Percentiles rank a stretch among this genome's conserved stretches.
phyloP scores from a whole-genome alignment of 2,329 filamentous ascomycete species.

The Exophiala alcalophila region DNA sequence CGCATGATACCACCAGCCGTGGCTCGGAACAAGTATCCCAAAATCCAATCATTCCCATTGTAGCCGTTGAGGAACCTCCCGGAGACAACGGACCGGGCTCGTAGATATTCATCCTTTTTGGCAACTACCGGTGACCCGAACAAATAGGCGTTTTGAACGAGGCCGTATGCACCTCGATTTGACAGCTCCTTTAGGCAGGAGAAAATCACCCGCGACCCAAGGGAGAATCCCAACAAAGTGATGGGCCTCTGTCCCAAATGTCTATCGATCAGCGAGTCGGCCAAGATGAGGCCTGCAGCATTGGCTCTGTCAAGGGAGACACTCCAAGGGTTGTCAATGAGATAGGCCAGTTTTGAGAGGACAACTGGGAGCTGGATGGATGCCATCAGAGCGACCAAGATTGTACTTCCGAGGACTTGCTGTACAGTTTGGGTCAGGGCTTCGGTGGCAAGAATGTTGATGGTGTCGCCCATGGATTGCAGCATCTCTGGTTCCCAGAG shows the following conservation, averaged over 20 bases:
- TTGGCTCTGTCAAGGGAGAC: conserved; percentile 92
- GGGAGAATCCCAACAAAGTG: conserved; percentile 90
- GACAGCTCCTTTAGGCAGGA: conserved; percentile 84
- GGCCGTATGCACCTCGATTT: conserved; percentile 74
- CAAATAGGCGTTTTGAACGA: conserved; percentile 92
- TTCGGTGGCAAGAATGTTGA: conserved; percentile 97
- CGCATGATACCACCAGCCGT: conserved; percentile 88
- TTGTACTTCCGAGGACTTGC: conserved; percentile 87
- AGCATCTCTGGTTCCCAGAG: conserved; percentile 99
- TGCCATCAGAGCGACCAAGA: conserved; percentile 85
- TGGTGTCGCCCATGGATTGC: conserved; percentile 94
- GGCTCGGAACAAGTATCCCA: conserved; percentile 91
- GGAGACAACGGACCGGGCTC: conserved; percentile 75
- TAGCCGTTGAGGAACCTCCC: conserved; percentile 96
- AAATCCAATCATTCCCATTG: conserved; percentile 93
- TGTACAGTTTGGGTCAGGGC: conserved; percentile 94
- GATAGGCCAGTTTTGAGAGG: conserved; percentile 86
- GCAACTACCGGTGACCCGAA: conserved; percentile 91
- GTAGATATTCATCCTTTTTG: conserved; percentile 84
- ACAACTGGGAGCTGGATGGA: conserved; percentile 89
- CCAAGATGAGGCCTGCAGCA: conserved; percentile 83
- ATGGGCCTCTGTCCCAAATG: conserved; percentile 88
- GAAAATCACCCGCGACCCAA: conserved; percentile 89
- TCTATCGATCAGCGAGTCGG: conserved; percentile 87
- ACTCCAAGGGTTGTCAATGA: conserved; percentile 98